Evolutionary conservation across 495 filamentous ascomycete genomes (phyloP).

Genomic region (Corynascus novoguineensis): DNA sequence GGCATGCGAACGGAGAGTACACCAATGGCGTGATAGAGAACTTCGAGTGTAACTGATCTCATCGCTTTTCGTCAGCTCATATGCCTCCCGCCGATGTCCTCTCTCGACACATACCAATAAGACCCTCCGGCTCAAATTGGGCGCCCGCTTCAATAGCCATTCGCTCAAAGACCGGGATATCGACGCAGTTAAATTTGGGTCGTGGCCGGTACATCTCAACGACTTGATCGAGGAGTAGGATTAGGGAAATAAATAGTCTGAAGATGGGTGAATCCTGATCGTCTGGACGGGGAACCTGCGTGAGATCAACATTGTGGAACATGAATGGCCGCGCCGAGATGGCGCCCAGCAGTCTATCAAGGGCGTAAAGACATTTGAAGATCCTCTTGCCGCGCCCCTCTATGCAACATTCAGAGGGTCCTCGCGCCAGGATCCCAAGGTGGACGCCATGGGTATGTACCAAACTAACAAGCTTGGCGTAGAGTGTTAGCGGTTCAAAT

Average conservation of each 20-base stretch:
- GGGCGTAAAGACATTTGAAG: slow-evolving; percentile 63
- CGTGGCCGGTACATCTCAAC: slow-evolving; percentile 63
- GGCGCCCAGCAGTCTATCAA: slow-evolving; percentile 59
- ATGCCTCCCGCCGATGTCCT: too few relatives aligned
- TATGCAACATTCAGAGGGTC: background rate
- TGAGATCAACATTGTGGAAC: slow-evolving; percentile 60
- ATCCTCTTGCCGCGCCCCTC: slow-evolving; percentile 26
- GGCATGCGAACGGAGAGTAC: slow-evolving; percentile 51
- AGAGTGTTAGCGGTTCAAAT: slow-evolving; percentile 17
- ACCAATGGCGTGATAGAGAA: slow-evolving; percentile 64
- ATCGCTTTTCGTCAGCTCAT: background rate
- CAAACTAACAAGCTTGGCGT: slow-evolving; percentile 42
- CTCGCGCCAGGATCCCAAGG: slow-evolving; percentile 20
- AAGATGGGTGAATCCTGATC: slow-evolving; percentile 38
- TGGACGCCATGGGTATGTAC: slow-evolving; percentile 64
- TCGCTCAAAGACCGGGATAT: slow-evolving; percentile 63
- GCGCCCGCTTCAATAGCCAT: slow-evolving; percentile 49
- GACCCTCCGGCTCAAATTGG: slow-evolving; percentile 32
- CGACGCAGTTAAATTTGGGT: slow-evolving; percentile 43
- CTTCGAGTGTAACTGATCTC: slow-evolving; percentile 53
- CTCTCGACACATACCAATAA: slow-evolving; percentile 40
- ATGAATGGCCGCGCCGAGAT: slow-evolving; percentile 60
- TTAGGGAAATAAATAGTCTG: slow-evolving; percentile 42
- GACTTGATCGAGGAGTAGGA: slow-evolving; percentile 55
- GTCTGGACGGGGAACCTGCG: slow-evolving; percentile 30